Percentiles rank a stretch among this genome's conserved stretches.
Evolutionary conservation across 2,329 filamentous ascomycete species (phyloP).

Genomic region (Cytospora leucostoma): DNA sequence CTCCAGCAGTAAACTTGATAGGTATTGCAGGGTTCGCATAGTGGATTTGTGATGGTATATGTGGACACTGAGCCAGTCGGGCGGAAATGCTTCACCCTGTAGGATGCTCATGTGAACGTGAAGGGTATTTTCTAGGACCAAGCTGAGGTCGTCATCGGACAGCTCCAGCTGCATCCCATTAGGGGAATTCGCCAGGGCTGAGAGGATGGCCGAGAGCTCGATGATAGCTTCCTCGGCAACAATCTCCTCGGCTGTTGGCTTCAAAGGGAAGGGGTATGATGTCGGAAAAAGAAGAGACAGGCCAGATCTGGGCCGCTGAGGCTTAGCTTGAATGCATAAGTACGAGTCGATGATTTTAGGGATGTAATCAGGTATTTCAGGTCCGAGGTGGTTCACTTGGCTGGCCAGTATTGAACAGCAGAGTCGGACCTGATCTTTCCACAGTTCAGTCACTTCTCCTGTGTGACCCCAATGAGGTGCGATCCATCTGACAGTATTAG

Average conservation of each 20-base stretch:
- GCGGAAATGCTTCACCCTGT: constrained; percentile 84
- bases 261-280: constrained; percentile 83
- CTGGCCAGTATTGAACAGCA: constrained; percentile 92
- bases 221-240: constrained; percentile 83
- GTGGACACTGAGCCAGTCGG: constrained; percentile 87
- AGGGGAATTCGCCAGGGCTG: constrained; percentile 74
- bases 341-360: constrained; percentile 92
- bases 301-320: constrained; percentile 58
- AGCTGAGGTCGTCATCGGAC: constrained; percentile 71
- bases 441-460: constrained; percentile 75
- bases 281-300: constrained; percentile 90
- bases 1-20: constrained; percentile 78
- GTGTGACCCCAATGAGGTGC: constrained; percentile 88
- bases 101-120: constrained; percentile 88
- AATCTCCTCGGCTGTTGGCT: constrained; percentile 60
- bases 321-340: constrained; percentile 65
- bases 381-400: constrained; percentile 74
- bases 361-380: constrained; percentile 85
- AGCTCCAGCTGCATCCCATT: constrained; percentile 75
- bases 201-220: constrained; percentile 85
- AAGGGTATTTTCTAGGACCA: constrained; percentile 75
- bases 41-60: constrained; percentile 92
- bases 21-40: constrained; percentile 80
- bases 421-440: constrained; percentile 88
- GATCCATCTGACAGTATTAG: constrained; percentile 88